These are phyloP conservation scores for Pichia nanzhaoensis DNA, from an alignment of 805 yeast genomes.

Conservation along the genomic window DNA sequence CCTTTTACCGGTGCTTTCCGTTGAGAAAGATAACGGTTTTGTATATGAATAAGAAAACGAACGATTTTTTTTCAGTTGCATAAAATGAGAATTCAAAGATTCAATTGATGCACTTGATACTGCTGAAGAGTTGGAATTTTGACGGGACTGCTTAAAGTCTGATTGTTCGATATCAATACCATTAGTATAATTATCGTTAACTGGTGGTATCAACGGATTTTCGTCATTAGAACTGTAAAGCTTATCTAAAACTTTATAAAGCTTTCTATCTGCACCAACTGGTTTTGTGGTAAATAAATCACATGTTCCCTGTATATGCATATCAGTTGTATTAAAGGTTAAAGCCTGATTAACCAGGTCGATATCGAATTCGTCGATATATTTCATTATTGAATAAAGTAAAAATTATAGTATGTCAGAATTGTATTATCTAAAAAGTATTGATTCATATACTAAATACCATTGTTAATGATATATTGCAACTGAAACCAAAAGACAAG, in stretches of 20 bases:
- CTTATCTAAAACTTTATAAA: slow-evolving; percentile 80
- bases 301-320: slow-evolving; percentile 79
- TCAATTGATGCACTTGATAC: slow-evolving; percentile 13
- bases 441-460: too few species aligned
- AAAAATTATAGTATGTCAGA: too few species aligned
- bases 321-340: slow-evolving; percentile 68
- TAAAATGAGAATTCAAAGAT: slow-evolving; percentile 25
- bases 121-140: slow-evolving; percentile 21
- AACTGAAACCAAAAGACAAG: too few species aligned
- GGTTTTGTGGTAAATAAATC: slow-evolving; percentile 94
- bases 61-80: slow-evolving; percentile 28
- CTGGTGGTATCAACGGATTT: too few species aligned
- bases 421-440: too few species aligned
- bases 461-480: too few species aligned
- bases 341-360: slow-evolving; percentile 84
- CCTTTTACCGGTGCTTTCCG: slow-evolving; percentile 16
- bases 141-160: slow-evolving; percentile 2
- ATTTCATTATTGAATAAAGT: too few species aligned
- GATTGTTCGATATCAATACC: neutral
- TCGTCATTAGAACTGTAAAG: slow-evolving; percentile 28
- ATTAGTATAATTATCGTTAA: slow-evolving; percentile 8
- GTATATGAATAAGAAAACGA: slow-evolving; percentile 30
- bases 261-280: slow-evolving; percentile 80
- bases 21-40: slow-evolving; percentile 14
- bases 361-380: slow-evolving; percentile 88